These are phyloP conservation scores for Blastobotrys indianensis DNA, from an alignment of 1,139 yeast genomes.

Conservation along the genomic window DNA sequence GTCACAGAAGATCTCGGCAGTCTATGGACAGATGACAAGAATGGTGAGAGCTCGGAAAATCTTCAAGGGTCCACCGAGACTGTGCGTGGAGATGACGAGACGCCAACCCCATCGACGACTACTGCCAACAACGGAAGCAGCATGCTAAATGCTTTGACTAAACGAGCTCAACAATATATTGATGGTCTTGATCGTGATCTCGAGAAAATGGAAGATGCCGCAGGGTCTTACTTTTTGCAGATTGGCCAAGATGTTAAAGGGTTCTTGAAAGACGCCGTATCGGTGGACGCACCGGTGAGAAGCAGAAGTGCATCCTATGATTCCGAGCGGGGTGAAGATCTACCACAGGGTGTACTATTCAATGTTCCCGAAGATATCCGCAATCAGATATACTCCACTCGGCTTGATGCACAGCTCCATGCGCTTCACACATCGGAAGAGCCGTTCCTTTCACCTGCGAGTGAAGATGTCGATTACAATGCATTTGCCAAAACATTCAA, in stretches of 20 bases:
- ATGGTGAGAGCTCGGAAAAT: not conserved
- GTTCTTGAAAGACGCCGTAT: slow-evolving; percentile 49
- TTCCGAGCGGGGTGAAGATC: slow-evolving; percentile 33
- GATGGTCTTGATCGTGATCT: slow-evolving; percentile 63
- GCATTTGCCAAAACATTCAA: slow-evolving; percentile 36
- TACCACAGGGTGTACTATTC: slow-evolving; percentile 39
- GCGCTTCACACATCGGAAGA: slow-evolving; percentile 45
- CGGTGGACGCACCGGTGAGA: slow-evolving; percentile 35
- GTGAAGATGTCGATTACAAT: slow-evolving; percentile 29
- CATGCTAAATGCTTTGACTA: slow-evolving; percentile 34
- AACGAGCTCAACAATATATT: slow-evolving; percentile 51
- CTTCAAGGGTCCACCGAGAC: slow-evolving; percentile 17
- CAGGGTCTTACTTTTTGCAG: slow-evolving; percentile 52
- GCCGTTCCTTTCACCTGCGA: slow-evolving; percentile 34
- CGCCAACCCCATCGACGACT: not conserved
- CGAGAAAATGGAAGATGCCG: slow-evolving; percentile 59
- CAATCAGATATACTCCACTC: slow-evolving; percentile 41
- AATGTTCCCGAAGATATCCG: slow-evolving; percentile 39
- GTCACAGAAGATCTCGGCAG: slow-evolving; percentile 25
- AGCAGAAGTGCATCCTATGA: slow-evolving; percentile 15
- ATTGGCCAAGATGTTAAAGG: slow-evolving; percentile 44
- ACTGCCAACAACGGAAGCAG: slow-evolving; percentile 12
- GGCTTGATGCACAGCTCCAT: slow-evolving; percentile 55
- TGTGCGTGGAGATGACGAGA: slow-evolving; percentile 4
- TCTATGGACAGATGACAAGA: slow-evolving; percentile 20